Conservation (phyloP, 805 yeast species). For the Teunomyces cretensis region DNA sequence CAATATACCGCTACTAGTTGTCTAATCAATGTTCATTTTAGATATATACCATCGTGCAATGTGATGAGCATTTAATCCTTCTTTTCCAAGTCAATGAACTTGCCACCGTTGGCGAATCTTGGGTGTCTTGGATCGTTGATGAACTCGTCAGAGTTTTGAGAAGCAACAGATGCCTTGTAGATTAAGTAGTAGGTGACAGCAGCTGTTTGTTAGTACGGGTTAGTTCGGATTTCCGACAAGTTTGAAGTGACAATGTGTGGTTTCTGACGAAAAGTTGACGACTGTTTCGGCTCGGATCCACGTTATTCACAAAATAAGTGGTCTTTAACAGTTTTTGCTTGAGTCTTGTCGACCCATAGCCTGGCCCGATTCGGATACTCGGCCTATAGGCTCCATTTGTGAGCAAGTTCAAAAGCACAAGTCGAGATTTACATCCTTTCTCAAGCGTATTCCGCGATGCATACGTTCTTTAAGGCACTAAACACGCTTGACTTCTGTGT, state of each 20-base stretch:
- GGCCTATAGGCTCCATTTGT: no score
- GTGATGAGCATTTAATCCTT: conserved; percentile 6
- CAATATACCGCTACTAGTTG: not conserved
- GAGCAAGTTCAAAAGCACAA: no score
- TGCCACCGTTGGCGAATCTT: conserved; percentile 61
- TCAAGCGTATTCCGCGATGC: no score
- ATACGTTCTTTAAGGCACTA: no score
- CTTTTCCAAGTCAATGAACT: conserved; percentile 35
- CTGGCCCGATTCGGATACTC: no score
- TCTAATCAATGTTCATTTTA: conserved; percentile 3
- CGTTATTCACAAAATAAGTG: no score
- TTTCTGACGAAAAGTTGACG: no score
- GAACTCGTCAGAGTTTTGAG: conserved; percentile 75
- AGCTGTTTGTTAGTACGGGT: conserved; percentile 34
- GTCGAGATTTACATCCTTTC: no score
- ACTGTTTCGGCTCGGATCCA: no score
- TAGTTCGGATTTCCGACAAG: not conserved
- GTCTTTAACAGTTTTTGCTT: no score
- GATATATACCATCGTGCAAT: conserved; percentile 1
- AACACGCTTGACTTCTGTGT: no score
- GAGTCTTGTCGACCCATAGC: no score
- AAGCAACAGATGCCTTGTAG: conserved; percentile 65
- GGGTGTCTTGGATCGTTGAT: conserved; percentile 97
- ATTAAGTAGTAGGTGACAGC: conserved; percentile 69
- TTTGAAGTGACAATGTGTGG: not conserved